Percentiles rank a stretch among this genome's conserved stretches.
These are phyloP conservation scores for Triticum turgidum DNA, from an alignment of 176 grass and related monocot genomes.

Conservation along the genomic window DNA sequence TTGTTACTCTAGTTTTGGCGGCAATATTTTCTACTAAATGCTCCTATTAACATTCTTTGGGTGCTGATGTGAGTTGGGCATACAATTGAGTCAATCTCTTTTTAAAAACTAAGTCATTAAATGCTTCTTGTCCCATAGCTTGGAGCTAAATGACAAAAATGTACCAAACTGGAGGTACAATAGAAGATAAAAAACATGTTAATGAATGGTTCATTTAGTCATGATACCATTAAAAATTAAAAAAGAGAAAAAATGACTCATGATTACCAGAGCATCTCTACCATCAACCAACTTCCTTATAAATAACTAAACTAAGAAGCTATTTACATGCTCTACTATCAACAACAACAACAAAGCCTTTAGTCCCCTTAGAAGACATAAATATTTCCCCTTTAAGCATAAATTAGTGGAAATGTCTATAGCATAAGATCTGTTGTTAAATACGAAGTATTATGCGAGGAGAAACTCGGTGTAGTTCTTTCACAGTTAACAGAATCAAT, in stretches of 20 bases:
- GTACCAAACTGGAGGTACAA: neutral
- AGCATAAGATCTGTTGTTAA: neutral
- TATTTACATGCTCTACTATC: neutral
- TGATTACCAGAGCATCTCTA: neutral
- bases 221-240: neutral
- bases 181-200: neutral
- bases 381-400: neutral
- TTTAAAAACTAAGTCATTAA: neutral
- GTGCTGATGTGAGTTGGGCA: neutral
- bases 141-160: neutral
- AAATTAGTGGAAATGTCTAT: neutral
- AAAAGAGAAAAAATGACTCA: neutral
- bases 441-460: neutral
- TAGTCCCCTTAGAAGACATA: neutral
- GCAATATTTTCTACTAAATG: constrained; percentile 4
- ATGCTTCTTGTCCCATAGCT: neutral
- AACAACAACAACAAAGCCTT: too few relatives aligned
- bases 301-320: neutral
- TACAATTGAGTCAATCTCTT: neutral
- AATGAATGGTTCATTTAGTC: neutral
- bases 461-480: neutral
- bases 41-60: neutral
- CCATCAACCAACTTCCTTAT: neutral
- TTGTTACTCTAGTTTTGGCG: neutral
- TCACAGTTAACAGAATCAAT: neutral